Evolutionary conservation across 768 basidiomycete species (phyloP).

Genomic region (Kwoniella heveanensis): DNA sequence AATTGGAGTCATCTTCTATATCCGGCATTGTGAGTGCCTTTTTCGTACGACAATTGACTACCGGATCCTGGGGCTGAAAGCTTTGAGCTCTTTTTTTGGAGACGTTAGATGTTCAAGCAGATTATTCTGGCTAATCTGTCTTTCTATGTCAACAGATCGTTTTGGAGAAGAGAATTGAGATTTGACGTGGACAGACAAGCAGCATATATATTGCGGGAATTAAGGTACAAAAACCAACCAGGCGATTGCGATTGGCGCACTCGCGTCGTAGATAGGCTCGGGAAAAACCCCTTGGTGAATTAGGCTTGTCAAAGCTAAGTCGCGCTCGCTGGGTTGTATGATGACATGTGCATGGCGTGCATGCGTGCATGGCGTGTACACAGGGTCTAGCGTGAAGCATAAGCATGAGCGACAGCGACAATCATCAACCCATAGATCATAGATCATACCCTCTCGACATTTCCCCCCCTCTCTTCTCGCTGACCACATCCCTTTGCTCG

Average conservation of each 20-base stretch:
- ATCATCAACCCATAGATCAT: too few relatives aligned
- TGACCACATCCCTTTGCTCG: not conserved
- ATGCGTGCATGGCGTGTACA: not conserved
- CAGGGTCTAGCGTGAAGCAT: not conserved
- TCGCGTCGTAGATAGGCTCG: not conserved
- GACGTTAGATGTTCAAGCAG: too few relatives aligned
- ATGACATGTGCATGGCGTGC: not conserved
- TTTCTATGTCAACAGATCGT: not conserved
- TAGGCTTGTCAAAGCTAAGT: not conserved
- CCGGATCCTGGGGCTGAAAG: too few relatives aligned
- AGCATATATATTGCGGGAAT: too few relatives aligned
- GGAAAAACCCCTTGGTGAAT: too few relatives aligned
- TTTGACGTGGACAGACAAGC: not conserved
- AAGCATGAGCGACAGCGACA: not conserved
- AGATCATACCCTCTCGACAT: too few relatives aligned
- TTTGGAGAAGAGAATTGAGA: not conserved
- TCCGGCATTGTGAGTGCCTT: constrained; percentile 19
- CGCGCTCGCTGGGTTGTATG: not conserved
- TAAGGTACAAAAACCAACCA: not conserved
- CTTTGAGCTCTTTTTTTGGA: too few relatives aligned
- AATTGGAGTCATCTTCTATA: constrained; percentile 19
- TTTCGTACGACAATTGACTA: not conserved
- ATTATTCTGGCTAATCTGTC: not conserved
- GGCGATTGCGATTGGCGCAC: not conserved
- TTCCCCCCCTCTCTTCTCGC: too few relatives aligned